Evolutionary conservation across 2,329 filamentous ascomycete species (phyloP), one percentile per base, ranked within the genome.

Genomic region (Aspergillus texensis): DNA sequence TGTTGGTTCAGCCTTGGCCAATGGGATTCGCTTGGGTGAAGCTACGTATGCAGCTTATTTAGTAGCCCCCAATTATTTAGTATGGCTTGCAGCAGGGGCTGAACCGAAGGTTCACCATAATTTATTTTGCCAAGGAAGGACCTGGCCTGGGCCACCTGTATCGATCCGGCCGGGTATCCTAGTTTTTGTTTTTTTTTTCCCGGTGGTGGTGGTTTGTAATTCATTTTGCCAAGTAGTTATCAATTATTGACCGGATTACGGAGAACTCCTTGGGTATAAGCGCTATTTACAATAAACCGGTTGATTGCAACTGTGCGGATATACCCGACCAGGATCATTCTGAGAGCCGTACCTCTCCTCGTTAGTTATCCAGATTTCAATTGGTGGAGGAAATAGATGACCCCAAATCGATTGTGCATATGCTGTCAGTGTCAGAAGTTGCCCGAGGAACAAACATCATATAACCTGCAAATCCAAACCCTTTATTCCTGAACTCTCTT

Each of bases 21-120:
- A 62, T 62, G 26, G 57, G 10, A 24, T 5, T 45, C 21, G 9
- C n/a, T 9, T 32, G 43, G 16, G 19, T 24, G n/a, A 48, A 55
- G 34, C 56, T 24, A 62, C 50, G 52, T 11, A 45, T 62, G 60
- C 60, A 62, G 11, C 46, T 58, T 62, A 58, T 55, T 54, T 62
- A 39, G 36, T 62, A 58, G 56, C 52, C 39, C 24, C 36, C 21
- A 45, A 55, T 48, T 55, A 57, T 43, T 39, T 61, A 45, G 39
- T 19, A 62, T 62, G 60, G 43, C 60, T 34, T 62, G 60, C 60
- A 62, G 60, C 26, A 28, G 55, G 34, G 48, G 19, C n/a, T 45
- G 32, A 54, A 39, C 58, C 39, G 14, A 36, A 54, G n/a, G n/a
- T 54, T 54, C 50, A 24, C 30, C 16, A 53, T 14, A 12, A 21